These are phyloP conservation scores for Podaxis sp. DNA, from an alignment of 768 basidiomycete genomes.

Conservation along the genomic window DNA sequence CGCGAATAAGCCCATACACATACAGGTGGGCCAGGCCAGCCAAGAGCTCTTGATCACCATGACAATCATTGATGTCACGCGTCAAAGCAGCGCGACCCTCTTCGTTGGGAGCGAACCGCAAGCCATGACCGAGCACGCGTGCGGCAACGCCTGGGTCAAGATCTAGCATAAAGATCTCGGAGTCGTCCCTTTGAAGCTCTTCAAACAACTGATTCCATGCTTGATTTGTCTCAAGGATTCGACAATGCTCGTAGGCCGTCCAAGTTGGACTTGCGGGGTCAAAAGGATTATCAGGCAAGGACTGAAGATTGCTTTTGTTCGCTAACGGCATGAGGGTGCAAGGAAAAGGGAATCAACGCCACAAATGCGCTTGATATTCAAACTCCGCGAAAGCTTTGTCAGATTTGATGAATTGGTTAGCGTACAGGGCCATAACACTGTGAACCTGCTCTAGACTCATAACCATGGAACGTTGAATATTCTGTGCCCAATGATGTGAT, in stretches of 20 bases:
- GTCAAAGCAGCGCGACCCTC: not conserved
- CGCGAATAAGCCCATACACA: slow-evolving; percentile 10
- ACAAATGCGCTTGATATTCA: no score
- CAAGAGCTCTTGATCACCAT: slow-evolving; percentile 7
- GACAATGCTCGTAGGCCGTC: not conserved
- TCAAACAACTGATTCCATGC: not conserved
- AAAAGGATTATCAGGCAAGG: not conserved
- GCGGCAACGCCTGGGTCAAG: not conserved
- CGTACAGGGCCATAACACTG: no score
- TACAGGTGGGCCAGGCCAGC: slow-evolving; percentile 13
- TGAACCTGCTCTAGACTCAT: not conserved
- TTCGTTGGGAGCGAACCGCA: slow-evolving; percentile 3
- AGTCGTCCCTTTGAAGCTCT: not conserved
- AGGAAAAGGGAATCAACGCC: not conserved
- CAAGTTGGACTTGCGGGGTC: not conserved
- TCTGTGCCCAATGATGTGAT: not conserved
- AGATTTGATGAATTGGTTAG: not conserved
- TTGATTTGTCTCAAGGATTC: not conserved
- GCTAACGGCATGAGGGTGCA: not conserved
- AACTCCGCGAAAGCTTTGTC: no score
- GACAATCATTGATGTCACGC: slow-evolving; percentile 6
- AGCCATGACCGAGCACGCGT: slow-evolving; percentile 9
- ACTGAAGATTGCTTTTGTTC: not conserved
- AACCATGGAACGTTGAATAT: slow-evolving; percentile 9
- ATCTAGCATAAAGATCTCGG: not conserved